Base-by-base conservation (phyloP, 257 asterid species). In the Mentha longifolia region DNA sequence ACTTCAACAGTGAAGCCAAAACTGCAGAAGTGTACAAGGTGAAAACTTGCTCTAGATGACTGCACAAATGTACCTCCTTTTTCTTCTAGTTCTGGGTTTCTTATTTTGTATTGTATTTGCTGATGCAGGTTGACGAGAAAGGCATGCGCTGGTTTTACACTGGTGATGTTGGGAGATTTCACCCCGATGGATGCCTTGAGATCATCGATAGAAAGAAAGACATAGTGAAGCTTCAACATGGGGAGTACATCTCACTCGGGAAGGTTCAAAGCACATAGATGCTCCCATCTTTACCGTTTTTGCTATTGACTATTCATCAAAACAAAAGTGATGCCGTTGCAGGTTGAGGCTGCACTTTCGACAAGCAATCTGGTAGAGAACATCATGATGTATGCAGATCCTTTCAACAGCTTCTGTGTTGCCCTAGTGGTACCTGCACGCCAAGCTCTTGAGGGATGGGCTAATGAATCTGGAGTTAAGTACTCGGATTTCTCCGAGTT, bases 81-180 rank as follows among this genome's bases (percentile, higher is more conserved):
- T 15, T 28, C 41, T 55, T 17, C 71, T 59, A 59, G 45, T 39
- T 28, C 11, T 19, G 31, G 63, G 61, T 66, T 61, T 37, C 12
- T 22, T 11, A 6, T 6, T 57, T 15, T 57, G 13, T 30, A 7
- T 35, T 35, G 3, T 35, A 35, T 64, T 64, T 14, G 72, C 74
- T 61, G 64, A 65, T 74, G 57, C 84, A 92, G 98, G 92, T 89
- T 55, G 98, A 92, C 62, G 97, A 92, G 77, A 78, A 39, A 61
- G 95, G 95, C 85, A 86, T 88, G 90, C 88, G 82, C n/a, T 92
- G 98, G 98, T 92, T 92, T 82, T 89, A 86, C 75, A 81, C 95
- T 25, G 98, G 98, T 75, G 98, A 92, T 80, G 67, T 92, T 71
- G 98, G 98, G 65, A 85, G 81, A 85, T 86, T 92, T 71, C 98